Conservation (phyloP, 2,329 filamentous ascomycete genomes). For the Moelleriella libera region DNA sequence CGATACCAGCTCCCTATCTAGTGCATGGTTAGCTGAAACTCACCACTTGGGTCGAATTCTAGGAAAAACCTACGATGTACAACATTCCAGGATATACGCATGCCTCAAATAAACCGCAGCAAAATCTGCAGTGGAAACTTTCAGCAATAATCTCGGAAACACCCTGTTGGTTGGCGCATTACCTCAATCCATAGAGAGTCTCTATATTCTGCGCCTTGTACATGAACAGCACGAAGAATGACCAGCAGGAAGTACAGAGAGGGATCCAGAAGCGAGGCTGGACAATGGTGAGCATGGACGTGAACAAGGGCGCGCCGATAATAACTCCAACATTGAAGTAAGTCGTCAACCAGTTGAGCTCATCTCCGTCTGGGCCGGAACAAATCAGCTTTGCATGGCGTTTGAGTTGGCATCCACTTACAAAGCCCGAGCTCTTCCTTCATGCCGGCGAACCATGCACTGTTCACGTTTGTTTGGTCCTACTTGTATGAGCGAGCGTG, state of each 20-base stretch:
- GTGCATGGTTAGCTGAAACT: background rate
- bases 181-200: background rate
- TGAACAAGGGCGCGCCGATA: conserved; percentile 26
- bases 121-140: conserved; percentile 25
- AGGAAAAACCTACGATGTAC: conserved; percentile 19
- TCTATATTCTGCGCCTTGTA: conserved; percentile 12
- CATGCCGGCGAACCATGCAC: conserved; percentile 35
- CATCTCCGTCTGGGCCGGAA: conserved; percentile 21
- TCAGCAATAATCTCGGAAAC: too few species aligned
- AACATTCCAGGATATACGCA: conserved; percentile 34
- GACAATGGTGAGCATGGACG: conserved; percentile 28
- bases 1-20: conserved; percentile 45
- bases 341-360: conserved; percentile 30
- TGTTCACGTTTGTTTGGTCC: conserved; percentile 30
- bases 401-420: background rate
- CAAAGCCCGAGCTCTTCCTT: conserved; percentile 23
- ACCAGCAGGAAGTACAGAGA: conserved; percentile 21
- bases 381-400: background rate
- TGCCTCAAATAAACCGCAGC: conserved; percentile 40
- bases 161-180: background rate
- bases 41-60: background rate
- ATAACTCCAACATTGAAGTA: conserved; percentile 32
- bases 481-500: background rate
- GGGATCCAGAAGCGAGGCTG: conserved; percentile 27
- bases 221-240: conserved; percentile 22